A percentile compares a stretch with the other conserved stretches of the same genome.
phyloP scores from a whole-genome alignment of 257 asterid species.

The Plectranthus barbatus region DNA sequence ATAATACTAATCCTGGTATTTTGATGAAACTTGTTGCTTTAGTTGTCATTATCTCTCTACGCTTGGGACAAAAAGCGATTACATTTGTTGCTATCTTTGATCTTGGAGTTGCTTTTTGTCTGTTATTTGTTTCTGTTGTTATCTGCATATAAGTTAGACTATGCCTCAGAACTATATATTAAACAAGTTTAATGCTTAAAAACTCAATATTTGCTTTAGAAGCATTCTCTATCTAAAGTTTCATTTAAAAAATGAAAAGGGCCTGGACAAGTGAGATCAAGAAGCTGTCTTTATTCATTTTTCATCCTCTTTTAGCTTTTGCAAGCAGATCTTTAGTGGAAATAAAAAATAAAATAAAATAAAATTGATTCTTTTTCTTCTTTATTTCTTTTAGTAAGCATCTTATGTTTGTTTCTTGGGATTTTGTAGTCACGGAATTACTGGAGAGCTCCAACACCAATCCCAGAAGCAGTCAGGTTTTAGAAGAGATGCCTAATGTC shows the following conservation, averaged over 20 bases:
- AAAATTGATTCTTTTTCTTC: neutral
- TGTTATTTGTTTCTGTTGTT: conserved; percentile 44
- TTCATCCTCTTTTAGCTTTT: conserved; percentile 20
- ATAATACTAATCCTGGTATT: conserved; percentile 41
- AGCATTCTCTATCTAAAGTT: conserved; percentile 24
- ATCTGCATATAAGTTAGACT: conserved; percentile 29
- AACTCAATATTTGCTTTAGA: conserved; percentile 7
- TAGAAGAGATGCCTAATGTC: conserved; percentile 36
- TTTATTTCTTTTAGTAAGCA: neutral
- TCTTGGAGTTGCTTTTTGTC: conserved; percentile 41
- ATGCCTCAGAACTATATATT: conserved; percentile 17
- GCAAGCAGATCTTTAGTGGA: conserved; percentile 13
- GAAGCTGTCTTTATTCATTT: conserved; percentile 16
- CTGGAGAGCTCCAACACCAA: conserved; percentile 29
- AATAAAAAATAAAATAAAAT: no score
- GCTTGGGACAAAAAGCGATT: conserved; percentile 15
- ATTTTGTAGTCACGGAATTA: conserved; percentile 27
- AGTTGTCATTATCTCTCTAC: conserved; percentile 17
- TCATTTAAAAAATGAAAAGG: neutral
- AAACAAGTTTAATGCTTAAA: conserved; percentile 5
- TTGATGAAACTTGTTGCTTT: conserved; percentile 12
- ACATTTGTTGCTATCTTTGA: conserved; percentile 25
- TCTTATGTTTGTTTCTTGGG: conserved; percentile 12
- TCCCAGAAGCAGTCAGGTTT: conserved; percentile 26
- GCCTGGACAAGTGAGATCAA: conserved; percentile 4